Conservation (phyloP, 345 rosid genomes). For the Brassica carinata region DNA sequence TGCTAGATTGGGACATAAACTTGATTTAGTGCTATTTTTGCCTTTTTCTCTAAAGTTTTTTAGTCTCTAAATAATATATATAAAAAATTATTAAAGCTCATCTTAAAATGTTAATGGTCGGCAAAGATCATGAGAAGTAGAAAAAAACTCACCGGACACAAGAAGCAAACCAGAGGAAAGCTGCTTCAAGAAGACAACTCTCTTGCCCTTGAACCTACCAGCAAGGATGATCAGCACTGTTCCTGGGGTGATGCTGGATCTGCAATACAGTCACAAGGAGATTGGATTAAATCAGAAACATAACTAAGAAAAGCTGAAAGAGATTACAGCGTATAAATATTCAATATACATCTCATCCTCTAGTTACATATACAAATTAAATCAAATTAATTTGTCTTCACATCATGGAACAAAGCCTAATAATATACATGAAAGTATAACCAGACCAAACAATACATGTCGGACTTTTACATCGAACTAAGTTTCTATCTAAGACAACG, state of each 20-base stretch:
- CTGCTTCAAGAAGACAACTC: conserved; percentile 83
- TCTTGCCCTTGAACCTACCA: conserved; percentile 87
- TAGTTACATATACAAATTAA: too few species aligned
- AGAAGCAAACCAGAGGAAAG: conserved; percentile 86
- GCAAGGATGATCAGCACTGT: conserved; percentile 75
- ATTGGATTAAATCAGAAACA: not conserved
- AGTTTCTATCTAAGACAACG: not conserved
- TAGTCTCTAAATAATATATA: too few species aligned
- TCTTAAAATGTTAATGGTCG: not conserved
- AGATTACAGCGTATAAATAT: not conserved
- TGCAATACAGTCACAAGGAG: conserved; percentile 17
- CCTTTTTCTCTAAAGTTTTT: too few species aligned
- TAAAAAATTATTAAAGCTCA: not conserved
- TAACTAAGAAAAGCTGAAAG: not conserved
- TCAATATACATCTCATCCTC: not conserved
- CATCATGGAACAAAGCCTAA: not conserved
- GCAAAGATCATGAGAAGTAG: not conserved
- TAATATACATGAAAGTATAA: not conserved
- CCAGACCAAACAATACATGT: not conserved
- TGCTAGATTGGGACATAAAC: too few species aligned
- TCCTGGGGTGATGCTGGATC: conserved; percentile 73
- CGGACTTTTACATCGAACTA: not conserved
- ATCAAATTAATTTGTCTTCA: too few species aligned
- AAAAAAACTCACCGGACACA: conserved; percentile 59
- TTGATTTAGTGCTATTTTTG: too few species aligned